Evolutionary conservation across 2,329 filamentous ascomycete genomes (phyloP).

Genomic region (Arthrobotrys iridis): DNA sequence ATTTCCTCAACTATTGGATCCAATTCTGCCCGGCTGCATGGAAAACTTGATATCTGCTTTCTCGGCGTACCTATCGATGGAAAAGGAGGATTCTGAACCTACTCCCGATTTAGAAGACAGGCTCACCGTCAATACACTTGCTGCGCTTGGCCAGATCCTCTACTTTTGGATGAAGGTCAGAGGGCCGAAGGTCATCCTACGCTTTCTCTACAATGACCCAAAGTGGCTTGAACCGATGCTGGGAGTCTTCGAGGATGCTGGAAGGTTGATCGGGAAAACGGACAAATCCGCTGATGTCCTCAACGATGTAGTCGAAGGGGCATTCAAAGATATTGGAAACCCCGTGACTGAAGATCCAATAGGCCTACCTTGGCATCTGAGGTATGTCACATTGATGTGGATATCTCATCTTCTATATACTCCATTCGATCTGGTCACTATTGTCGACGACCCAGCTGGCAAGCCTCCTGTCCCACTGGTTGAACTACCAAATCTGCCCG

Average conservation of each 20-base stretch:
- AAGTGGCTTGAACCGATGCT: slow-evolving; percentile 83
- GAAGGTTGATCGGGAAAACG: slow-evolving; percentile 55
- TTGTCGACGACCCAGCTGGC: slow-evolving; percentile 67
- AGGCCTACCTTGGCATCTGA: slow-evolving; percentile 77
- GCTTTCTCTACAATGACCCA: slow-evolving; percentile 90
- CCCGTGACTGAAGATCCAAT: slow-evolving; percentile 51
- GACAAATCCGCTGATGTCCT: slow-evolving; percentile 54
- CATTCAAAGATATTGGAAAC: slow-evolving; percentile 61
- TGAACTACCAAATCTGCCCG: slow-evolving; percentile 8
- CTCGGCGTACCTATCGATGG: slow-evolving; percentile 30
- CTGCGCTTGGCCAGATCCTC: slow-evolving; percentile 79
- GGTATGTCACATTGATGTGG: slow-evolving; percentile 89
- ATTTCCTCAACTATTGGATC: slow-evolving; percentile 90
- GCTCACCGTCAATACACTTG: slow-evolving; percentile 56
- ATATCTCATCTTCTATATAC: slow-evolving; percentile 82
- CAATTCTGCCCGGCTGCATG: slow-evolving; percentile 79
- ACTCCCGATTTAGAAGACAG: slow-evolving; percentile 55
- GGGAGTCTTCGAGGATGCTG: slow-evolving; percentile 73
- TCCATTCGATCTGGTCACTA: slow-evolving; percentile 88
- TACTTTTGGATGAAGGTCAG: slow-evolving; percentile 95
- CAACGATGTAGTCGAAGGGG: slow-evolving; percentile 30
- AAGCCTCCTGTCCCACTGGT: slow-evolving; percentile 56
- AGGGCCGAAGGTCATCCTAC: slow-evolving; percentile 88
- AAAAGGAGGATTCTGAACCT: slow-evolving; percentile 46
- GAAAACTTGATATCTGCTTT: slow-evolving; percentile 80